Conservation (phyloP, 768 basidiomycete genomes). For the Pholiota conissans region DNA sequence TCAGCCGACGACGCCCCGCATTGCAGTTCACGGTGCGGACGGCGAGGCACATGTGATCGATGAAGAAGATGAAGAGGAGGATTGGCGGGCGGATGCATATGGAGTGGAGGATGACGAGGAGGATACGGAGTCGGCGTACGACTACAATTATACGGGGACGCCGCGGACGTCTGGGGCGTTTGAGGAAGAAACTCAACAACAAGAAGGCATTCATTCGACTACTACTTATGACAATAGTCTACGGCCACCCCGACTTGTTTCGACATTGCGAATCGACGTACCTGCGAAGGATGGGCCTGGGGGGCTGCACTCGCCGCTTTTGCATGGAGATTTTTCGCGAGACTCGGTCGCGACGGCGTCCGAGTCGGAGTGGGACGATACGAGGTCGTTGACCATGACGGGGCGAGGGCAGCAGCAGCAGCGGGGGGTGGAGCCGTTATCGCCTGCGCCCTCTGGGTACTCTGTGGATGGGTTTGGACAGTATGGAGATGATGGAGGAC, state of each 20-base stretch:
- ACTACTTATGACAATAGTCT: not conserved
- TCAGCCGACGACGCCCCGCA: not conserved
- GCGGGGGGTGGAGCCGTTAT: slow-evolving; percentile 6
- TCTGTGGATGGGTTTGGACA: slow-evolving; percentile 4
- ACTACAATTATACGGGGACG: slow-evolving; percentile 3
- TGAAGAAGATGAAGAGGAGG: slow-evolving; percentile 2
- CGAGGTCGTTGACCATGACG: slow-evolving; percentile 1
- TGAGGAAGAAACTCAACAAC: not conserved
- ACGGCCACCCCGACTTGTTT: not conserved
- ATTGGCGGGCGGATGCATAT: slow-evolving; percentile 5
- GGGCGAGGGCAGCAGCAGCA: slow-evolving; percentile 20
- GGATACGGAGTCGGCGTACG: slow-evolving; percentile 5
- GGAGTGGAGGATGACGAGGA: not conserved
- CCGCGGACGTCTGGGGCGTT: slow-evolving; percentile 1
- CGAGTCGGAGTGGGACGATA: slow-evolving; percentile 33
- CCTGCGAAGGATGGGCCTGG: not conserved
- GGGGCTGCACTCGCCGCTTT: slow-evolving; percentile 39
- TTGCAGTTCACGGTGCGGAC: not conserved
- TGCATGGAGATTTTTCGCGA: slow-evolving; percentile 48
- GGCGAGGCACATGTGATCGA: not conserved
- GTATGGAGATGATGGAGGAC: slow-evolving; percentile 19
- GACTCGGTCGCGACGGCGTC: slow-evolving; percentile 42
- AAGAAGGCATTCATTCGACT: not conserved
- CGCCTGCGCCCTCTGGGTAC: slow-evolving; percentile 4
- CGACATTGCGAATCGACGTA: slow-evolving; percentile 11